phyloP scores from a whole-genome alignment of 1,139 yeast genomes.

The Protomyces inundatus region DNA sequence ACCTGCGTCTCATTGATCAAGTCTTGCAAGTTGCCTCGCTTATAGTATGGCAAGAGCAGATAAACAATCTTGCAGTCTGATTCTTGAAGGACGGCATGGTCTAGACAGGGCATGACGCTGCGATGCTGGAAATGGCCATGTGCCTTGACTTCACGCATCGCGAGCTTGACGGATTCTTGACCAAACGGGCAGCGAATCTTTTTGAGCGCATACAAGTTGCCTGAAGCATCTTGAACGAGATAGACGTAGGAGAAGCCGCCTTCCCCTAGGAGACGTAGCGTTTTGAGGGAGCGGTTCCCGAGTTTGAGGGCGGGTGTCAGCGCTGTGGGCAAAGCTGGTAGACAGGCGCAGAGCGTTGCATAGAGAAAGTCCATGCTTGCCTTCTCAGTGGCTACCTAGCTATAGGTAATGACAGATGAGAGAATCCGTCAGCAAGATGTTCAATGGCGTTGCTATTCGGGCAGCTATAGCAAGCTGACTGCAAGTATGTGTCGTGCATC shows the following conservation, averaged over 20 bases:
- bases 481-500: too few relatives aligned
- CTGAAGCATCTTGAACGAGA: slow-evolving; percentile 51
- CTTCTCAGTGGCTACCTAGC: too few relatives aligned
- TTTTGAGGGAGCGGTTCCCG: slow-evolving; percentile 33
- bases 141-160: slow-evolving; percentile 69
- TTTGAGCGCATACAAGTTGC: slow-evolving; percentile 66
- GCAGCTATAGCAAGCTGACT: too few relatives aligned
- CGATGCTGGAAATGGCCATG: slow-evolving; percentile 67
- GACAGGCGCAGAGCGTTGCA: neutral
- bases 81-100: slow-evolving; percentile 66
- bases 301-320: neutral
- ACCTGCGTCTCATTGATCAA: slow-evolving; percentile 59
- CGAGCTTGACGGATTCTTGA: slow-evolving; percentile 62
- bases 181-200: slow-evolving; percentile 87
- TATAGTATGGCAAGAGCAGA: slow-evolving; percentile 67
- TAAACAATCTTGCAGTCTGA: slow-evolving; percentile 72
- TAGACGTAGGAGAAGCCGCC: slow-evolving; percentile 91
- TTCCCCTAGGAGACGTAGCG: slow-evolving; percentile 73
- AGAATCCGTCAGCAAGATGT: too few relatives aligned
- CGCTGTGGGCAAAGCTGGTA: neutral
- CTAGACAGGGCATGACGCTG: slow-evolving; percentile 54
- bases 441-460: too few relatives aligned
- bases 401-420: too few relatives aligned
- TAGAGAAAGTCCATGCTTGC: neutral
- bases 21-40: slow-evolving; percentile 69